Conservation (phyloP, 2,329 filamentous ascomycete genomes). For the Ustulina deusta region DNA sequence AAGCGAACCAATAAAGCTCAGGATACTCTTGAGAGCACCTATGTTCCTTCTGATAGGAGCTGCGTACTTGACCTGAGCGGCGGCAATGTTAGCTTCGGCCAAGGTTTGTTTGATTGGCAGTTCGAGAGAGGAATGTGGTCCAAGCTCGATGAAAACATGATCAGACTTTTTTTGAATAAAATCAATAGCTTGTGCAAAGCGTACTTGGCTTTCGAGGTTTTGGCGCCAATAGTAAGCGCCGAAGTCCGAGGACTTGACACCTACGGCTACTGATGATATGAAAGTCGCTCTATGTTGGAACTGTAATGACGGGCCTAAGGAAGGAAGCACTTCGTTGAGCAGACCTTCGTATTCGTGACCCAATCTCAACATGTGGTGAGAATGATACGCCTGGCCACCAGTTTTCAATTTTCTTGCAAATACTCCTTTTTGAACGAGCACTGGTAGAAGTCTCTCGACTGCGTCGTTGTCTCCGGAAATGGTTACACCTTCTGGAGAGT, state of each 20-base stretch:
- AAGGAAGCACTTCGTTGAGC: not conserved
- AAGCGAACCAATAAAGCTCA: slow-evolving; percentile 21
- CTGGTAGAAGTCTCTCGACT: slow-evolving; percentile 2
- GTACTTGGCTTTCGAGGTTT: slow-evolving; percentile 34
- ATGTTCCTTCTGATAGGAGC: slow-evolving; percentile 17
- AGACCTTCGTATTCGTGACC: slow-evolving; percentile 34
- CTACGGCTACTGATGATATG: slow-evolving; percentile 33
- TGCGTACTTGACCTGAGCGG: slow-evolving; percentile 19
- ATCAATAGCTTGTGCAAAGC: slow-evolving; percentile 18
- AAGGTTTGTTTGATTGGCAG: slow-evolving; percentile 50
- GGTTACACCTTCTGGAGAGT: not conserved
- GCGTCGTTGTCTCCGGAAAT: not conserved
- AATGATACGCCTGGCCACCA: slow-evolving; percentile 32
- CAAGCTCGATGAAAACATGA: slow-evolving; percentile 32
- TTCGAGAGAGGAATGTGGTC: slow-evolving; percentile 51
- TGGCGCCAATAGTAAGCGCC: slow-evolving; percentile 32
- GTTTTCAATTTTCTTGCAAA: slow-evolving; percentile 16
- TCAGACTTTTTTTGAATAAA: not conserved
- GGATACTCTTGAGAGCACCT: too few relatives aligned
- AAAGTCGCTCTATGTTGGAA: slow-evolving; percentile 7
- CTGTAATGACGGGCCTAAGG: not conserved
- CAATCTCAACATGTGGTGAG: slow-evolving; percentile 30
- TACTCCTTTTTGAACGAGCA: not conserved
- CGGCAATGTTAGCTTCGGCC: too few relatives aligned
- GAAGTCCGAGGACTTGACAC: not conserved